phyloP scores from a whole-genome alignment of 345 rosid species.

The Isatis tinctoria region DNA sequence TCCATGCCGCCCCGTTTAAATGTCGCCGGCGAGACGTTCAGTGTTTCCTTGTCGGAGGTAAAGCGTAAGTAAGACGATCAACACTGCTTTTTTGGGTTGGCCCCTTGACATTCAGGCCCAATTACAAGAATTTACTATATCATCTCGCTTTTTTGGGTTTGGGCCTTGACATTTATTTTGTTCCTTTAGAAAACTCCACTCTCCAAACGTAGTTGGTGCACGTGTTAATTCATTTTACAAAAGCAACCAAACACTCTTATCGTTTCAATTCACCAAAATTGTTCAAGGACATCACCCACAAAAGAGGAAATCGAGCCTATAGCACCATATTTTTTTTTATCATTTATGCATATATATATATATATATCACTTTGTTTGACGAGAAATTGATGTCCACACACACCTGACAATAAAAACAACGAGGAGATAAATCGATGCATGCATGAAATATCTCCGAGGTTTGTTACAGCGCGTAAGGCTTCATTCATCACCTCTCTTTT shows the following conservation, averaged over 20 bases:
- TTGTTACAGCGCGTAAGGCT: background rate
- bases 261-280: background rate
- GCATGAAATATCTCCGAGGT: background rate
- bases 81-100: background rate
- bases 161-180: no score
- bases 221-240: background rate
- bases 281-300: background rate
- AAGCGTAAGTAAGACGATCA: background rate
- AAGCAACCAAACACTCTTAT: background rate
- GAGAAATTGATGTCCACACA: background rate
- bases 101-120: slow-evolving; percentile 12
- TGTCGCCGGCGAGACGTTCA: slow-evolving; percentile 12
- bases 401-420: slow-evolving; percentile 1
- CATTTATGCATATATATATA: background rate
- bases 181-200: no score
- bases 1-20: slow-evolving; percentile 4
- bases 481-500: background rate
- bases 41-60: background rate
- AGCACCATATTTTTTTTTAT: background rate
- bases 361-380: slow-evolving; percentile 6
- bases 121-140: background rate
- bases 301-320: no score
- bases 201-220: background rate
- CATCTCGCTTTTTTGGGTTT: background rate
- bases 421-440: slow-evolving; percentile 11